A percentile compares a stretch with the other conserved stretches of the same genome.
Conservation (phyloP, 2,329 filamentous ascomycete genomes). For the Talaromyces sp. region DNA sequence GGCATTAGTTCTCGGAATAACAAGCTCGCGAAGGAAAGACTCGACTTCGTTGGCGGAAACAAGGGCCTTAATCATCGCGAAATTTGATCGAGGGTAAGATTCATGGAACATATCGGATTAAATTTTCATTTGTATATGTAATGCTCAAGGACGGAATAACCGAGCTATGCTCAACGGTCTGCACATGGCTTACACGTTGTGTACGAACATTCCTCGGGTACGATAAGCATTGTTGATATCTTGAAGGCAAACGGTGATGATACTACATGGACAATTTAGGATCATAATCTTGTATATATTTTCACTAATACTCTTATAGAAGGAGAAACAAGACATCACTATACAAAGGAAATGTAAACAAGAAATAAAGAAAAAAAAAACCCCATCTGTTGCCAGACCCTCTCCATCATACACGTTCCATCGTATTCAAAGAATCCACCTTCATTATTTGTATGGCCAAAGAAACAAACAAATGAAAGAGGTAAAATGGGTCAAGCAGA, state of each 20-base stretch:
- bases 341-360: slow-evolving; percentile 22
- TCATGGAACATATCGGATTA: no score
- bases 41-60: neutral
- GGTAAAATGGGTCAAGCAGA: neutral
- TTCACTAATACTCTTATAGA: slow-evolving; percentile 13
- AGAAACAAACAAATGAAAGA: slow-evolving; percentile 8
- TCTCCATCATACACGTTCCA: slow-evolving; percentile 21
- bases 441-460: slow-evolving; percentile 7
- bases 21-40: no score
- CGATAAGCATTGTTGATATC: neutral
- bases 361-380: neutral
- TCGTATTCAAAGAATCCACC: slow-evolving; percentile 12
- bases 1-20: neutral
- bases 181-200: neutral
- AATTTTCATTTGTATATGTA: no score
- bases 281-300: slow-evolving; percentile 14
- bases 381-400: neutral
- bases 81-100: no score
- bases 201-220: neutral
- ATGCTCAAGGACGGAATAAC: neutral
- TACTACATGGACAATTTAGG: neutral
- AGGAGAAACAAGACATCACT: slow-evolving; percentile 17
- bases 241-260: neutral
- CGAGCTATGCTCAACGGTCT: neutral
- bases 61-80: neutral